These are phyloP conservation scores for Aspergillus flavus DNA, from an alignment of 2,329 filamentous ascomycete species.

Conservation along the genomic window DNA sequence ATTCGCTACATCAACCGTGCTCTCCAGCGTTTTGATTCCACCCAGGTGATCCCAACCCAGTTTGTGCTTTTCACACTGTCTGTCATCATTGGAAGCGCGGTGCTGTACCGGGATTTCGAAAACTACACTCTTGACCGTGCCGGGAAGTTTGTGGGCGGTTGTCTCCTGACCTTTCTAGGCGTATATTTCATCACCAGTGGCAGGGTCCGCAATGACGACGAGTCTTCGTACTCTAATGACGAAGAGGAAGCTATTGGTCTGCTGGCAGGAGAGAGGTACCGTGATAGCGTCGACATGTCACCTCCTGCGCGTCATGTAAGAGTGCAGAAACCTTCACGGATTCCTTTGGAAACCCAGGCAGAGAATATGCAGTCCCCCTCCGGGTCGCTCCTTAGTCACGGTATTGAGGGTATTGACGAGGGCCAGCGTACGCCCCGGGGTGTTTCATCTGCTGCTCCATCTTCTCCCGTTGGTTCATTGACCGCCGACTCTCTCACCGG, in stretches of 20 bases:
- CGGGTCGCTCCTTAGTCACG: constrained; percentile 37
- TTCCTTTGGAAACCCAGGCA: constrained; percentile 15
- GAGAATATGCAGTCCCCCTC: constrained; percentile 31
- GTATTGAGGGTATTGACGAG: constrained; percentile 36
- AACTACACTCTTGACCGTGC: constrained; percentile 73
- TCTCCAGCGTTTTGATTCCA: constrained; percentile 92
- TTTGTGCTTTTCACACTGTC: constrained; percentile 96
- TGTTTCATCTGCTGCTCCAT: constrained; percentile 33
- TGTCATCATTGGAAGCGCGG: constrained; percentile 89
- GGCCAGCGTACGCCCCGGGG: constrained; percentile 36
- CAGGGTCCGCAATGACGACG: constrained; percentile 61
- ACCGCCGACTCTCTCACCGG: constrained; percentile 33
- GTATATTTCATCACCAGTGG: constrained; percentile 97
- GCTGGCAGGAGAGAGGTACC: constrained; percentile 41
- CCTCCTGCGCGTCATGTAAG: constrained; percentile 24
- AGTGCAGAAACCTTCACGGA: constrained; percentile 22
- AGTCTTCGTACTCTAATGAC: constrained; percentile 64
- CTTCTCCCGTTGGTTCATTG: constrained; percentile 37
- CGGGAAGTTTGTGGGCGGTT: constrained; percentile 85
- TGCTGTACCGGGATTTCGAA: constrained; percentile 94
- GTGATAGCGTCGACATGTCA: constrained; percentile 37
- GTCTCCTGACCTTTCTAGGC: constrained; percentile 87
- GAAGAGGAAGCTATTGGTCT: constrained; percentile 59
- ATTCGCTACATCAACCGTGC: constrained; percentile 93
- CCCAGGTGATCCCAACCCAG: constrained; percentile 95